A percentile compares a stretch with the other conserved stretches of the same genome.
phyloP scores from a whole-genome alignment of 1,284 basidiomycete genomes.

The Ustilago curta region DNA sequence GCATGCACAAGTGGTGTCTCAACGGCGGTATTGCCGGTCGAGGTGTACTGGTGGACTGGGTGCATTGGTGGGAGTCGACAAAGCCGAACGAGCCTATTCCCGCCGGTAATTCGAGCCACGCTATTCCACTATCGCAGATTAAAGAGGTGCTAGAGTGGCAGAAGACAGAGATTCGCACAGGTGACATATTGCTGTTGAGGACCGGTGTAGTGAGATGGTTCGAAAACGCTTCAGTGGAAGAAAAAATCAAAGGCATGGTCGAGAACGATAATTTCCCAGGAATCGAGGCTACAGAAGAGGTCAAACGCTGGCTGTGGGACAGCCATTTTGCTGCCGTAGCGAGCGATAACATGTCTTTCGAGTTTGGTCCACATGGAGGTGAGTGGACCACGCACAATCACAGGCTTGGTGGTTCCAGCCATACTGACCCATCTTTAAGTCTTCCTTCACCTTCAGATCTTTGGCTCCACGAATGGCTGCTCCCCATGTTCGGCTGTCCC shows the following conservation, averaged over 20 bases:
- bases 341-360: constrained; percentile 44
- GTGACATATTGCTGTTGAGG: constrained; percentile 35
- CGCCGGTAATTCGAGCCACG: constrained; percentile 29
- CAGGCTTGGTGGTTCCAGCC: neutral
- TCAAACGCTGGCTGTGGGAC: constrained; percentile 46
- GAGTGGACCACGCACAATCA: neutral
- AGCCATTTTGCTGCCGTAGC: constrained; percentile 47
- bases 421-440: neutral
- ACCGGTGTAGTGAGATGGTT: constrained; percentile 48
- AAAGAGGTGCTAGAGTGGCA: constrained; percentile 40
- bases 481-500: constrained; percentile 48
- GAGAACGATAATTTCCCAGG: constrained; percentile 47
- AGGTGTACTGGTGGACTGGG: constrained; percentile 48
- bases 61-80: constrained; percentile 50
- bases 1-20: constrained; percentile 44
- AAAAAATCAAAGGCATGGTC: constrained; percentile 35
- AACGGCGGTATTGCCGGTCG: constrained; percentile 40
- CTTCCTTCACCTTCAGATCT: constrained; percentile 19
- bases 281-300: constrained; percentile 43
- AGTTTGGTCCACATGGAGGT: constrained; percentile 45
- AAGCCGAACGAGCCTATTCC: constrained; percentile 25
- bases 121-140: constrained; percentile 37
- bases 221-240: constrained; percentile 26
- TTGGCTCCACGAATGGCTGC: constrained; percentile 47
- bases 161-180: constrained; percentile 20